These are phyloP conservation scores for Penicillium frequentans DNA, from an alignment of 2,329 filamentous ascomycete genomes.

Conservation along the genomic window DNA sequence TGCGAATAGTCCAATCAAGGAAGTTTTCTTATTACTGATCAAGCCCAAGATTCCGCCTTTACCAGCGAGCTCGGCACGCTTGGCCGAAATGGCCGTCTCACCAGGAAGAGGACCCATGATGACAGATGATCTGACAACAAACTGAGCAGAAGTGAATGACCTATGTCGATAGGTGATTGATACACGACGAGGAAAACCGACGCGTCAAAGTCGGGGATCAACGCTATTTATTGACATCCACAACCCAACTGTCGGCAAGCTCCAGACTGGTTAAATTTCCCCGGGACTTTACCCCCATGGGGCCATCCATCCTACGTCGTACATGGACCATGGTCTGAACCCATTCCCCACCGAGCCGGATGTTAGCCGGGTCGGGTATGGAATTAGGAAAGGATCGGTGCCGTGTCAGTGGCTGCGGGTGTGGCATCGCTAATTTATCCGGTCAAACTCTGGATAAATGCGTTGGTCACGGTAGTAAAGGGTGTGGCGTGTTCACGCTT, in stretches of 20 bases:
- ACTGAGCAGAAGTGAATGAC: neutral
- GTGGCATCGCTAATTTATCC: conserved; percentile 1
- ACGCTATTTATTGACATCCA: neutral
- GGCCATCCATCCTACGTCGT: neutral
- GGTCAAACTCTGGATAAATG: conserved; percentile 8
- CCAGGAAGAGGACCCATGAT: conserved; percentile 17
- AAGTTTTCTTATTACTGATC: conserved; percentile 54
- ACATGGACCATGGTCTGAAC: too few relatives aligned
- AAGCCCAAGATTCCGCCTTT: conserved; percentile 51
- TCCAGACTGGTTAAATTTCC: neutral
- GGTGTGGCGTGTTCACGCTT: too few relatives aligned
- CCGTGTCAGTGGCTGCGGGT: neutral
- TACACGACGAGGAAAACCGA: neutral
- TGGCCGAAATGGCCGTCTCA: conserved; percentile 30
- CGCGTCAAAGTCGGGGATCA: neutral
- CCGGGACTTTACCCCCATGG: neutral
- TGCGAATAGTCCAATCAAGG: conserved; percentile 56
- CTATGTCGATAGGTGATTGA: neutral
- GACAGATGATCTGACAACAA: neutral
- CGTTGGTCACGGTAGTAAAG: neutral
- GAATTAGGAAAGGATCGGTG: neutral
- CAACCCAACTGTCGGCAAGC: neutral
- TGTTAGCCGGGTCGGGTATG: neutral
- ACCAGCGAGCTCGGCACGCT: conserved; percentile 35
- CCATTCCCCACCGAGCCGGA: neutral